phyloP scores from a whole-genome alignment of 805 yeast genomes.

The Cyberlindnera xylosilytica region DNA sequence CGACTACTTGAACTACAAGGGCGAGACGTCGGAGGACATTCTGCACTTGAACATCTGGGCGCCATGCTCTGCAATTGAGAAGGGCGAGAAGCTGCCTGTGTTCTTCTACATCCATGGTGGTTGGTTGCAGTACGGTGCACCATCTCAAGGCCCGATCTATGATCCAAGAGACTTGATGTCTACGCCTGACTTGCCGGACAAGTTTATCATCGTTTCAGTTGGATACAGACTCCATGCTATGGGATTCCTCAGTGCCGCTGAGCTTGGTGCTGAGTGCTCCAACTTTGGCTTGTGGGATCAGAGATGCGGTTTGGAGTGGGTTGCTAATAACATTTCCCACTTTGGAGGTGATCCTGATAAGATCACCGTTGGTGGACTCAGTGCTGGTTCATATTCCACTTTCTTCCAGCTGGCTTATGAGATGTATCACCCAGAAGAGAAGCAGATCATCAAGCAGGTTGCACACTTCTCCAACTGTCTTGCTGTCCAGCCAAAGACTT shows the following conservation, averaged over 20 bases:
- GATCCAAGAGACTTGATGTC: slow-evolving; percentile 16
- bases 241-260: slow-evolving; percentile 33
- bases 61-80: slow-evolving; percentile 33
- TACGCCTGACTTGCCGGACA: slow-evolving; percentile 26
- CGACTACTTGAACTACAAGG: slow-evolving; percentile 7
- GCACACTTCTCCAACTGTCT: slow-evolving; percentile 35
- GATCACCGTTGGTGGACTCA: slow-evolving; percentile 44
- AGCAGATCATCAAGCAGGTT: slow-evolving; percentile 37
- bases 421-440: slow-evolving; percentile 36
- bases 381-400: slow-evolving; percentile 45
- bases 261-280: slow-evolving; percentile 7
- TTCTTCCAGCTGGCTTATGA: slow-evolving; percentile 42
- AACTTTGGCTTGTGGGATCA: slow-evolving; percentile 40
- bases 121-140: slow-evolving; percentile 32
- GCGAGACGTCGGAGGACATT: slow-evolving; percentile 30
- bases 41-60: slow-evolving; percentile 37
- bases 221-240: slow-evolving; percentile 40
- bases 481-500: slow-evolving; percentile 37
- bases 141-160: slow-evolving; percentile 8
- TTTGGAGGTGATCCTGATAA: slow-evolving; percentile 45
- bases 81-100: slow-evolving; percentile 40
- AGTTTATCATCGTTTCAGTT: slow-evolving; percentile 36
- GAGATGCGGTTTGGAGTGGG: slow-evolving; percentile 44
- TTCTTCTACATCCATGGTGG: slow-evolving; percentile 42
- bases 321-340: slow-evolving; percentile 34